phyloP scores from a whole-genome alignment of 2,329 filamentous ascomycete genomes.

The Lecanicillium sp. region DNA sequence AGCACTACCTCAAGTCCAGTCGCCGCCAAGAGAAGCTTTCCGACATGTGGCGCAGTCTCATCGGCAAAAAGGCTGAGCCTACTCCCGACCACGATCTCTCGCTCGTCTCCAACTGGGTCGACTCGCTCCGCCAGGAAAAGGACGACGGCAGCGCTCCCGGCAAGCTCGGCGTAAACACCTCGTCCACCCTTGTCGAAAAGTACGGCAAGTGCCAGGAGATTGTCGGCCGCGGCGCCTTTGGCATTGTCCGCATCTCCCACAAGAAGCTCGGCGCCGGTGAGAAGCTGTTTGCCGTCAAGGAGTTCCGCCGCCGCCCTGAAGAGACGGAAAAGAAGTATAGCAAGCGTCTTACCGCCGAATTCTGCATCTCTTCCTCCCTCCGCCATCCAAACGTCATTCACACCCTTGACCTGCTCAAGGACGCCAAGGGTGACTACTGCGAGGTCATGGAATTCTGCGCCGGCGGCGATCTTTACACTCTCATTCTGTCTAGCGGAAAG shows the following conservation, averaged over 20 bases:
- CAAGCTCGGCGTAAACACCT: slow-evolving; percentile 67
- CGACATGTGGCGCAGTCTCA: slow-evolving; percentile 81
- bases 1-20: slow-evolving; percentile 82
- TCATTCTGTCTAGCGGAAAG: slow-evolving; percentile 85
- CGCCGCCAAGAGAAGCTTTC: slow-evolving; percentile 91
- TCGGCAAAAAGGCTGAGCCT: slow-evolving; percentile 77
- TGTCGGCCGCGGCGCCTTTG: slow-evolving; percentile 91
- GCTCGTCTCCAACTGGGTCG: slow-evolving; percentile 92
- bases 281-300: slow-evolving; percentile 95
- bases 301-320: slow-evolving; percentile 89
- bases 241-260: slow-evolving; percentile 95
- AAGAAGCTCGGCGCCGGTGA: slow-evolving; percentile 84
- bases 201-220: slow-evolving; percentile 98
- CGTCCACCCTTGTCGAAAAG: slow-evolving; percentile 77
- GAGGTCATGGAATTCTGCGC: slow-evolving; percentile 99
- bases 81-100: slow-evolving; percentile 75
- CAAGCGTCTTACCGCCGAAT: slow-evolving; percentile 93
- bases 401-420: slow-evolving; percentile 89
- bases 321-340: slow-evolving; percentile 97
- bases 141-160: slow-evolving; percentile 79
- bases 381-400: slow-evolving; percentile 98
- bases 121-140: slow-evolving; percentile 83
- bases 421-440: slow-evolving; percentile 95
- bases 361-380: slow-evolving; percentile 95
- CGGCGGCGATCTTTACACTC: slow-evolving; percentile 89